These are phyloP conservation scores for Calcarisporium arbuscula DNA, from an alignment of 2,329 filamentous ascomycete genomes.

Conservation along the genomic window DNA sequence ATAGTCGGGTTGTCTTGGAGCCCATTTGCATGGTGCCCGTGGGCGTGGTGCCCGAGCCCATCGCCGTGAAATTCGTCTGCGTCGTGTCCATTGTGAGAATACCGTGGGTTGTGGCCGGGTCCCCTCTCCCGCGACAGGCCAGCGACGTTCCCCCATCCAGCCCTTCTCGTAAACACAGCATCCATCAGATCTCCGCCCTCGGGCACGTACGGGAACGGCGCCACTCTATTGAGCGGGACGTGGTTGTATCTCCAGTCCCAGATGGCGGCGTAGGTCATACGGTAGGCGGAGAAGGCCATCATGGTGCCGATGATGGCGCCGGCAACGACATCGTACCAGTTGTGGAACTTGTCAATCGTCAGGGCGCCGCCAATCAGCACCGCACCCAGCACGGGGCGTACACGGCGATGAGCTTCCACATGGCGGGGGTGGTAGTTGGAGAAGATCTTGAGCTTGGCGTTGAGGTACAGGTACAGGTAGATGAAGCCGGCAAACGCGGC, in stretches of 20 bases:
- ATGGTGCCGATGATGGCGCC: constrained; percentile 59
- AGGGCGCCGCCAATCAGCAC: constrained; percentile 61
- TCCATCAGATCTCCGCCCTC: constrained; percentile 41
- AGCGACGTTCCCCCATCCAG: constrained; percentile 62
- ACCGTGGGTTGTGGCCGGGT: too few species aligned
- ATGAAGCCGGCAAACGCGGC: constrained; percentile 68
- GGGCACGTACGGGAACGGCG: constrained; percentile 45
- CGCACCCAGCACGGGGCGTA: constrained; percentile 61
- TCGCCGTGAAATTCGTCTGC: too few species aligned
- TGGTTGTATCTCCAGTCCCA: constrained; percentile 64
- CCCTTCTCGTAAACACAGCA: constrained; percentile 52
- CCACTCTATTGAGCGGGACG: constrained; percentile 53
- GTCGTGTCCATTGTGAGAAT: too few species aligned
- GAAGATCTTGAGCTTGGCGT: constrained; percentile 72
- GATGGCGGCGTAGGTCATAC: constrained; percentile 61
- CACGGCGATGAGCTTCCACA: constrained; percentile 64
- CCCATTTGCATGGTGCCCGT: too few species aligned
- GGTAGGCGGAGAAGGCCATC: constrained; percentile 59
- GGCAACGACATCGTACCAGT: constrained; percentile 68
- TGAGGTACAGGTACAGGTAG: constrained; percentile 66
- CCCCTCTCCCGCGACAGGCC: too few species aligned
- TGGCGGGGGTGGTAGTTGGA: constrained; percentile 65
- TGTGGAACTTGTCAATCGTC: constrained; percentile 68
- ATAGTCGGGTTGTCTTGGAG: constrained; percentile 7
- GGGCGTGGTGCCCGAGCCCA: too few species aligned